These are phyloP conservation scores for Saturnispora mendoncae DNA, from an alignment of 805 yeast species.

Conservation along the genomic window DNA sequence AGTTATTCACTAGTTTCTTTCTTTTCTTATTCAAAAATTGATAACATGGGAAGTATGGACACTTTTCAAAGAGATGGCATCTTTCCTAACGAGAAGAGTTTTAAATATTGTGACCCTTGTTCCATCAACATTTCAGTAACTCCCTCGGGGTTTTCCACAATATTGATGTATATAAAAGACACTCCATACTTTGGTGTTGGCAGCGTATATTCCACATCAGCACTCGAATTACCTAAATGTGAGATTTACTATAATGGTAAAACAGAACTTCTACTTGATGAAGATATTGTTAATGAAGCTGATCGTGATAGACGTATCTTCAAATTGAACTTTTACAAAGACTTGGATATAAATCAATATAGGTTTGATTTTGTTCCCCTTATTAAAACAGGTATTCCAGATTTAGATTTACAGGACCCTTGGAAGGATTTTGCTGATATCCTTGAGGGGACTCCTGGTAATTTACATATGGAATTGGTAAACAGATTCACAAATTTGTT, in stretches of 20 bases:
- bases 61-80: not conserved
- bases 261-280: slow-evolving; percentile 13
- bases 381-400: slow-evolving; percentile 10
- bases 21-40: no score
- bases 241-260: slow-evolving; percentile 14
- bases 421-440: slow-evolving; percentile 18
- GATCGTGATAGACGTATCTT: slow-evolving; percentile 12
- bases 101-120: slow-evolving; percentile 12
- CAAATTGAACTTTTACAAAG: slow-evolving; percentile 12
- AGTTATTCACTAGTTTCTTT: no score
- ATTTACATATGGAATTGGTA: slow-evolving; percentile 13
- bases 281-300: slow-evolving; percentile 6
- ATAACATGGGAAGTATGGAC: no score
- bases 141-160: slow-evolving; percentile 14
- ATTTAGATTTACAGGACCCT: slow-evolving; percentile 14
- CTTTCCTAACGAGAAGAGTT: slow-evolving; percentile 8
- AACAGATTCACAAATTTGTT: slow-evolving; percentile 14
- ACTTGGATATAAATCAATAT: slow-evolving; percentile 9
- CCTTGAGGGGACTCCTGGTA: slow-evolving; percentile 10
- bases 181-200: slow-evolving; percentile 17
- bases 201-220: slow-evolving; percentile 1
- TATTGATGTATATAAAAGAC: slow-evolving; percentile 12
- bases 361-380: slow-evolving; percentile 13
- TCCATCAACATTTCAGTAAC: slow-evolving; percentile 11
- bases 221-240: slow-evolving; percentile 11